These are phyloP conservation scores for Colletotrichum navitas DNA, from an alignment of 2,329 filamentous ascomycete species.

Conservation along the genomic window DNA sequence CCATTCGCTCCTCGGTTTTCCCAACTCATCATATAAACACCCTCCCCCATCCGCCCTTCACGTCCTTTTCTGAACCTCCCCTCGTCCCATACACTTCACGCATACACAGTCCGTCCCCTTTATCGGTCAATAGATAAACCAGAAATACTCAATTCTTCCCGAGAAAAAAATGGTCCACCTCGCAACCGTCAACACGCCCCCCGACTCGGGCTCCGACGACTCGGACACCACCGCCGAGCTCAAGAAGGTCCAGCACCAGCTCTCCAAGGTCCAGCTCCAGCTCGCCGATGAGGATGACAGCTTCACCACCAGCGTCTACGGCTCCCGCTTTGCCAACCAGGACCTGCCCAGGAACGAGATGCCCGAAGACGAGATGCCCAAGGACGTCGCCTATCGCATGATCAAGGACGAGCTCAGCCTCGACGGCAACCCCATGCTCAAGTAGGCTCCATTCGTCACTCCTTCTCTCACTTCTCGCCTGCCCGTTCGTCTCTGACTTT, in stretches of 20 bases:
- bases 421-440: conserved; percentile 91
- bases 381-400: conserved; percentile 93
- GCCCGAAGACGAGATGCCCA: conserved; percentile 91
- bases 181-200: conserved; percentile 32
- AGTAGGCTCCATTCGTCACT: conserved; percentile 60
- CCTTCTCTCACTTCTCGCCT: neutral
- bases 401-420: conserved; percentile 95
- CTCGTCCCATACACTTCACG: neutral
- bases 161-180: conserved; percentile 38
- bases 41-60: neutral
- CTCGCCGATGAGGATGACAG: conserved; percentile 66
- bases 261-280: conserved; percentile 48
- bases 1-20: neutral
- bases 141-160: too few species aligned
- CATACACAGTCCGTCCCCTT: neutral
- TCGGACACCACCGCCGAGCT: conserved; percentile 20
- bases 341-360: conserved; percentile 88
- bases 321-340: conserved; percentile 83
- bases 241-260: conserved; percentile 27
- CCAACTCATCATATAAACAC: conserved; percentile 21
- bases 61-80: neutral
- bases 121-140: too few species aligned
- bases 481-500: neutral
- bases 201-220: conserved; percentile 29
- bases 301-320: conserved; percentile 87